Percentiles rank a stretch among this genome's conserved stretches.
These are phyloP conservation scores for Solanum virginianum DNA, from an alignment of 257 asterid species.

Conservation along the genomic window DNA sequence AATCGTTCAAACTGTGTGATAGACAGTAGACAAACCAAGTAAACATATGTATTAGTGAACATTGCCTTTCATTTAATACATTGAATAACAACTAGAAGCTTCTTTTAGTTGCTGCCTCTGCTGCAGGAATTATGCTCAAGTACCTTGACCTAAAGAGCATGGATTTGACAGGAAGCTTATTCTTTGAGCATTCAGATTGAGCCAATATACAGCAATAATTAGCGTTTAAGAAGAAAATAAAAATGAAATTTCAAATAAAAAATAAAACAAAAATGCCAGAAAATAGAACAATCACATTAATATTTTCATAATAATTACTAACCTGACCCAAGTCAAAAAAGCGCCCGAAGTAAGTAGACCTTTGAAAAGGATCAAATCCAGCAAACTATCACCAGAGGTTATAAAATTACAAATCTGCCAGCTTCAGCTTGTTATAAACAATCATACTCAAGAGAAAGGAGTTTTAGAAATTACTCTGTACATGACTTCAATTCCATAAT, in stretches of 20 bases:
- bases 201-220: neutral
- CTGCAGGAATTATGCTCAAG: neutral
- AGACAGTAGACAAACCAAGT: neutral
- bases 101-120: neutral
- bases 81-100: neutral
- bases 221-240: neutral
- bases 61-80: neutral
- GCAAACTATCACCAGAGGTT: constrained; percentile 50
- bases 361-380: constrained; percentile 91
- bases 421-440: neutral
- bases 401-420: neutral
- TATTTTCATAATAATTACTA: constrained; percentile 3
- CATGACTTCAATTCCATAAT: constrained; percentile 97
- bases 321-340: constrained; percentile 97
- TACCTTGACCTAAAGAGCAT: neutral
- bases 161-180: neutral
- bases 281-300: neutral
- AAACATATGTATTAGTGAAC: neutral
- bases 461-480: constrained; percentile 45
- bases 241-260: neutral
- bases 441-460: neutral
- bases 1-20: constrained; percentile 73
- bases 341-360: constrained; percentile 93
- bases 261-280: neutral
- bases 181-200: neutral